Percentiles rank a stretch among this genome's conserved stretches.
These are phyloP conservation scores for Lactarius trivialis DNA, from an alignment of 768 basidiomycete species.

Conservation along the genomic window DNA sequence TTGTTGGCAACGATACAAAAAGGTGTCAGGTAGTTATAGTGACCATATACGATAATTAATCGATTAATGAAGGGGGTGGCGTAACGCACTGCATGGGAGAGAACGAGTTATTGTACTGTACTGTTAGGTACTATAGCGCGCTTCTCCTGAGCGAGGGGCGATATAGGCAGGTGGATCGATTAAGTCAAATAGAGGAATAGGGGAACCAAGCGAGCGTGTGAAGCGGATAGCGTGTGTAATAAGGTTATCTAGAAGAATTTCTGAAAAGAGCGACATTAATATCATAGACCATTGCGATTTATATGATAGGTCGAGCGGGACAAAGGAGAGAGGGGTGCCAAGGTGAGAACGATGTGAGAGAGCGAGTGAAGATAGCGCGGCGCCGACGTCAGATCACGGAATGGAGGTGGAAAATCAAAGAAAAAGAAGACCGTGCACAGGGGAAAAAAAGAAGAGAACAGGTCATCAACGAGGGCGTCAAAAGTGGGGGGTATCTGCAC, in stretches of 20 bases:
- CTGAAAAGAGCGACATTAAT: background rate
- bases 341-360: background rate
- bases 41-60: conserved; percentile 8
- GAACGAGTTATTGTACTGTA: background rate
- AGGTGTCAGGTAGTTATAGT: conserved; percentile 17
- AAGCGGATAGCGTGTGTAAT: conserved; percentile 1
- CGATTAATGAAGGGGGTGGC: background rate
- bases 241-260: conserved; percentile 2
- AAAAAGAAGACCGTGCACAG: background rate
- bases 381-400: conserved; percentile 6
- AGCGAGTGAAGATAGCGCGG: conserved; percentile 7
- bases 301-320: conserved; percentile 1
- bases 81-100: background rate
- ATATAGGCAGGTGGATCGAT: background rate
- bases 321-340: background rate
- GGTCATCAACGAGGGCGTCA: conserved; percentile 14
- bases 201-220: background rate
- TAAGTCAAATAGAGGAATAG: conserved; percentile 3
- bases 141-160: background rate
- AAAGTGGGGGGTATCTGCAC: conserved; percentile 12
- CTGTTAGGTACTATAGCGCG: background rate
- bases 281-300: conserved; percentile 4
- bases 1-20: conserved; percentile 18
- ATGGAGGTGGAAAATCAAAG: background rate
- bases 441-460: background rate